phyloP scores from a whole-genome alignment of 2,329 filamentous ascomycete genomes.

The Dothidotthia symphoricarpi region DNA sequence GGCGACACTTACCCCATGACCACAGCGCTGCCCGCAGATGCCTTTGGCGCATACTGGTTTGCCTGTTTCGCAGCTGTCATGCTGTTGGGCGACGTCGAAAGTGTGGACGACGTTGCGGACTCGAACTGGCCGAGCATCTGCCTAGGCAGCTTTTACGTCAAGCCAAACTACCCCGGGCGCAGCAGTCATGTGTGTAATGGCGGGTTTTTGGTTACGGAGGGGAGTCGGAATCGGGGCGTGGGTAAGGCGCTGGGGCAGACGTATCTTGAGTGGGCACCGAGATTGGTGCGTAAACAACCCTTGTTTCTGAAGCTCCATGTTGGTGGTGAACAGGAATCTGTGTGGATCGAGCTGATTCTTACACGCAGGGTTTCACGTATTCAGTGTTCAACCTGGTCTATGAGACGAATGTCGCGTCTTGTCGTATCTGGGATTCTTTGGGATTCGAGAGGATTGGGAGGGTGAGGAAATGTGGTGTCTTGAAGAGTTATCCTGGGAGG shows the following conservation, averaged over 20 bases:
- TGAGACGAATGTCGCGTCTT: conserved; percentile 82
- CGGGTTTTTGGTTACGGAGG: conserved; percentile 44
- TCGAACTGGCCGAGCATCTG: conserved; percentile 67
- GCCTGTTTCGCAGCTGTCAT: conserved; percentile 82
- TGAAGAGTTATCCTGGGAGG: conserved; percentile 10
- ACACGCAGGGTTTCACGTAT: conserved; percentile 69
- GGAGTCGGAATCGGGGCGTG: conserved; percentile 42
- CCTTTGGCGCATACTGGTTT: conserved; percentile 80
- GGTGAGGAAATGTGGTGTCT: conserved; percentile 49
- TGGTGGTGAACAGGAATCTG: not conserved
- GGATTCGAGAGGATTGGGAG: conserved; percentile 84
- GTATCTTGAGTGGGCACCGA: conserved; percentile 48
- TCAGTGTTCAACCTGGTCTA: conserved; percentile 88
- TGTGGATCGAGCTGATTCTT: not conserved
- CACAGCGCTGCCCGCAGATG: conserved; percentile 66
- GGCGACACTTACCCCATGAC: conserved; percentile 87
- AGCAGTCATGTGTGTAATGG: conserved; percentile 78
- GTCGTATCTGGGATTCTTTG: conserved; percentile 47
- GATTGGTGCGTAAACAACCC: conserved; percentile 25
- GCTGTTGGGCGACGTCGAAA: conserved; percentile 66
- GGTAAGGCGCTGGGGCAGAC: conserved; percentile 45
- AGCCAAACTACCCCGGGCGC: conserved; percentile 82
- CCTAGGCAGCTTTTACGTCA: conserved; percentile 75
- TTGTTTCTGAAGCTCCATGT: not conserved
- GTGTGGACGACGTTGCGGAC: conserved; percentile 41